A percentile compares a stretch with the other conserved stretches of the same genome.
Conservation (phyloP, 2,329 filamentous ascomycete species). For the Pseudocercospora fuligena region DNA sequence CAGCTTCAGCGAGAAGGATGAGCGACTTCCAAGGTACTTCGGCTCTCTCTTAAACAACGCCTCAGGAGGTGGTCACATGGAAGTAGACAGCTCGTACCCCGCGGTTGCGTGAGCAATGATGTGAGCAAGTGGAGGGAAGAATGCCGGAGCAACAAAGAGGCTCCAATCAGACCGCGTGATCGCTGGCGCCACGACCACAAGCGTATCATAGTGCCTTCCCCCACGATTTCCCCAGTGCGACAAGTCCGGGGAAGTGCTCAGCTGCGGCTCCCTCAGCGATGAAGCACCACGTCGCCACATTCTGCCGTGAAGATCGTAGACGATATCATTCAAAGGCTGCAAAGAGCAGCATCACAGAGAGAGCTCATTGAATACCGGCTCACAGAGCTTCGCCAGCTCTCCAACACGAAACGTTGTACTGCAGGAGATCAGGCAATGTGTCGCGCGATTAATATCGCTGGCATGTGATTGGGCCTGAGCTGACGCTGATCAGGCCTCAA, state of each 20-base stretch:
- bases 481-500: not conserved
- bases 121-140: not conserved
- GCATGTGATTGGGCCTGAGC: constrained; percentile 18
- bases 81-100: constrained; percentile 5
- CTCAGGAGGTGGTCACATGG: constrained; percentile 8
- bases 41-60: constrained; percentile 14
- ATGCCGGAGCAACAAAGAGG: constrained; percentile 6
- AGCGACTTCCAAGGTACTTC: constrained; percentile 12
- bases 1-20: constrained; percentile 9
- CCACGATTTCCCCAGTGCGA: not conserved
- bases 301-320: not conserved
- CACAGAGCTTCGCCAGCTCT: constrained; percentile 1
- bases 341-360: not conserved
- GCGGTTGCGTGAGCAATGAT: constrained; percentile 11
- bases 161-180: constrained; percentile 2
- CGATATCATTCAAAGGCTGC: not conserved
- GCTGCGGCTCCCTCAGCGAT: too few relatives aligned
- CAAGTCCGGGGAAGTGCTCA: not conserved
- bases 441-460: constrained; percentile 15
- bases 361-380: not conserved
- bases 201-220: not conserved
- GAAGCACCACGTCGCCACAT: too few relatives aligned
- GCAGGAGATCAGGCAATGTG: constrained; percentile 15
- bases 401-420: not conserved
- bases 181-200: not conserved